Evolutionary conservation across 2,329 filamentous ascomycete genomes (phyloP).

Genomic region (Cryphonectria naterciae): DNA sequence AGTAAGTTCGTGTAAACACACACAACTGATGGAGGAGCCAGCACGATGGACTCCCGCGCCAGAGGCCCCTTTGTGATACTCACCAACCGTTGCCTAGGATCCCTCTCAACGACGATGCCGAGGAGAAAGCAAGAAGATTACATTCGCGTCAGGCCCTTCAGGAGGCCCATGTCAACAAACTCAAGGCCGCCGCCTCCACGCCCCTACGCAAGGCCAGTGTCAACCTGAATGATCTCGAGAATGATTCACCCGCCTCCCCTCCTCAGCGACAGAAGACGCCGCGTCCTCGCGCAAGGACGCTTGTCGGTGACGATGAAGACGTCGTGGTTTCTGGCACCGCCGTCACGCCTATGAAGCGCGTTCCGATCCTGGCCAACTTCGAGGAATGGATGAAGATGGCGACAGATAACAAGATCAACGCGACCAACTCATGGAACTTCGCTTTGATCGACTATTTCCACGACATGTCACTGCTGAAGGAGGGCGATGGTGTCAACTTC

Average conservation of each 20-base stretch:
- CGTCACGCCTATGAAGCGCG: constrained; percentile 93
- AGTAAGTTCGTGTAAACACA: constrained; percentile 47
- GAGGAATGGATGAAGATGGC: constrained; percentile 99
- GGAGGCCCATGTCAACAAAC: constrained; percentile 88
- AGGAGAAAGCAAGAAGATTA: constrained; percentile 86
- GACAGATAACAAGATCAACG: constrained; percentile 99
- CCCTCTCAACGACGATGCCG: constrained; percentile 91
- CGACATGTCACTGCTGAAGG: constrained; percentile 95
- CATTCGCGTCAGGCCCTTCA: constrained; percentile 87
- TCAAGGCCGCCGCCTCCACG: constrained; percentile 74
- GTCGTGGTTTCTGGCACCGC: constrained; percentile 72
- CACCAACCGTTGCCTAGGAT: constrained; percentile 60
- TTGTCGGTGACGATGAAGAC: constrained; percentile 55
- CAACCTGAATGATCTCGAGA: constrained; percentile 62
- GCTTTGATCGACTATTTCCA: constrained; percentile 99
- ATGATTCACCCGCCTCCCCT: constrained; percentile 59
- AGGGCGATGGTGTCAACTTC: constrained; percentile 97
- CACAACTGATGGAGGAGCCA: not conserved
- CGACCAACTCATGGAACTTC: constrained; percentile 98
- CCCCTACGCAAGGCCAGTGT: constrained; percentile 71
- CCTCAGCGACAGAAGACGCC: constrained; percentile 54
- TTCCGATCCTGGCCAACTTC: constrained; percentile 95
- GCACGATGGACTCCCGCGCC: not conserved
- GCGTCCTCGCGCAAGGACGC: constrained; percentile 40
- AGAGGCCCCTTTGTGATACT: not conserved